Percentiles rank a stretch among this genome's conserved stretches.
phyloP scores from a whole-genome alignment of 2,329 filamentous ascomycete species.

The Fusarium anguioides region DNA sequence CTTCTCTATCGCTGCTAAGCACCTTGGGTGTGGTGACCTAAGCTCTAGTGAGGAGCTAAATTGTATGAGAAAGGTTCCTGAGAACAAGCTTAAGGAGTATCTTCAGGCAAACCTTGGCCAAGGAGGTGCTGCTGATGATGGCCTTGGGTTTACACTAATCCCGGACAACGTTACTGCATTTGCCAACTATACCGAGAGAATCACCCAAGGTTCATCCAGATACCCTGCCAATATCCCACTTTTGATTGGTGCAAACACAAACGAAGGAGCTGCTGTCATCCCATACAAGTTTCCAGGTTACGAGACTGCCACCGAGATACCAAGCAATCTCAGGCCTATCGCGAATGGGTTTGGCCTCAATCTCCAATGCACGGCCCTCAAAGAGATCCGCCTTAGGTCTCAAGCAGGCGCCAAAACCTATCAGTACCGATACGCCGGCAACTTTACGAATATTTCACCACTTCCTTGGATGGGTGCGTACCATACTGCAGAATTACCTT shows the following conservation, averaged over 20 bases:
- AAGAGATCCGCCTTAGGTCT: constrained; percentile 16
- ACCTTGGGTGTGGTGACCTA: constrained; percentile 7
- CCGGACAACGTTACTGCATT: constrained; percentile 28
- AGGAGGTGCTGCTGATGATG: constrained; percentile 32
- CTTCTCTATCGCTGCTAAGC: constrained; percentile 15
- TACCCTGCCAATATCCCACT: constrained; percentile 10
- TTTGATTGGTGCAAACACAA: constrained; percentile 31
- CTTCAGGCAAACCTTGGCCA: constrained; percentile 21
- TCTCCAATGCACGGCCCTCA: constrained; percentile 28
- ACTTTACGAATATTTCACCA: constrained; percentile 38
- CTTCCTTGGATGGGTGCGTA: constrained; percentile 34
- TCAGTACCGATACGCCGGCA: constrained; percentile 34
- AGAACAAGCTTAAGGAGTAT: constrained; percentile 16
- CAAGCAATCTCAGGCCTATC: background rate
- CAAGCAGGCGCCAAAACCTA: constrained; percentile 26
- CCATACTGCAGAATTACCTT: constrained; percentile 31
- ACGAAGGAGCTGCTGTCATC: constrained; percentile 32
- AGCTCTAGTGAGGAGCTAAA: constrained; percentile 1
- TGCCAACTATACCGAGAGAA: constrained; percentile 13
- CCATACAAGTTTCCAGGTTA: constrained; percentile 26
- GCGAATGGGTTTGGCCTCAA: constrained; percentile 19
- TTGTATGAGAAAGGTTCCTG: constrained; percentile 23
- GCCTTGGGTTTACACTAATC: constrained; percentile 11
- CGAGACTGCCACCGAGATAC: constrained; percentile 26
- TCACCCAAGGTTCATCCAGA: background rate